Evolutionary conservation across 1,139 yeast genomes (phyloP).

Genomic region (Candida mesenterica): DNA sequence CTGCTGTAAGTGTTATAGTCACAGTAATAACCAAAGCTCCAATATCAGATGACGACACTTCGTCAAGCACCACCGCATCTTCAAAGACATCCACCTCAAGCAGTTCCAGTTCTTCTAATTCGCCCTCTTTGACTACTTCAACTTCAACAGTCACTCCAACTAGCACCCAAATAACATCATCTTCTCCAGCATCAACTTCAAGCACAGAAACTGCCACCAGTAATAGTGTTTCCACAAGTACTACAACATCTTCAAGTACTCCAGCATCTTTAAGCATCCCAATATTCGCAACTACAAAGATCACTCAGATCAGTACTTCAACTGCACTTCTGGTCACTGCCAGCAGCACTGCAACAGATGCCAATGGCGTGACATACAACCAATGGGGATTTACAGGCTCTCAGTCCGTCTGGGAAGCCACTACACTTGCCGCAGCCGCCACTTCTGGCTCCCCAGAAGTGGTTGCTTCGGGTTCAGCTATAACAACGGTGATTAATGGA

Average conservation of each 20-base stretch:
- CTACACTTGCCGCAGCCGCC: conserved; percentile 7
- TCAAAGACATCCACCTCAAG: not conserved
- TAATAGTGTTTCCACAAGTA: no score
- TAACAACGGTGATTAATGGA: conserved; percentile 1
- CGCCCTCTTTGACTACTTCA: not conserved
- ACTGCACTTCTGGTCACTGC: no score
- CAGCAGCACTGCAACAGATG: no score
- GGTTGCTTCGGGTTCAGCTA: not conserved
- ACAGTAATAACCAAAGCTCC: not conserved
- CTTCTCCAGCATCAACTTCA: no score
- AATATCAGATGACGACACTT: no score
- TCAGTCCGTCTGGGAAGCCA: conserved; percentile 35
- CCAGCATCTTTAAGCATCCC: no score
- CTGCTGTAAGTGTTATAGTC: not conserved
- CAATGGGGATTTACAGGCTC: conserved; percentile 47
- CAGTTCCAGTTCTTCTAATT: not conserved
- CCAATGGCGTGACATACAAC: conserved; percentile 26
- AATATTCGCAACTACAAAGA: no score
- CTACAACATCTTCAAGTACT: no score
- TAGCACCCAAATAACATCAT: no score
- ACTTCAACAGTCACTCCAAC: not conserved
- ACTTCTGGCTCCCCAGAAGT: not conserved
- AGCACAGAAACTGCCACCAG: no score
- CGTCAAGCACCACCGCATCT: no score
- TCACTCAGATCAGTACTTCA: no score